These are phyloP conservation scores for Heimioporus sp. DNA, from an alignment of 768 basidiomycete species.

Conservation along the genomic window DNA sequence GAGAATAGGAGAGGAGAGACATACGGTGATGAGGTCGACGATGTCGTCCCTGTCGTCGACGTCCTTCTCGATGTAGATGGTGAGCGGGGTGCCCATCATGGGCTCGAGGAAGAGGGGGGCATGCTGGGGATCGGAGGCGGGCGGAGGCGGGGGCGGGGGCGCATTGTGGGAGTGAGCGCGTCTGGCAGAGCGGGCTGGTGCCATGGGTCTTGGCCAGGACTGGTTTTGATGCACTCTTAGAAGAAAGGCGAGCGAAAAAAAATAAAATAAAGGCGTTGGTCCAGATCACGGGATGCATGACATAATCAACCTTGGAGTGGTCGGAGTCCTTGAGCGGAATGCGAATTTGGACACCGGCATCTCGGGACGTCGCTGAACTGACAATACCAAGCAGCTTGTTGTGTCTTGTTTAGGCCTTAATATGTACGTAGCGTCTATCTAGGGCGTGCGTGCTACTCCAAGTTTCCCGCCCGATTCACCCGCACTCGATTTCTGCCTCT, in stretches of 20 bases:
- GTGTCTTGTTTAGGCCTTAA: conserved; percentile 20
- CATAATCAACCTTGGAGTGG: conserved; percentile 12
- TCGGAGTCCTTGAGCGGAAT: conserved; percentile 30
- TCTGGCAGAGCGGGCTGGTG: conserved; percentile 67
- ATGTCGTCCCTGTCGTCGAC: conserved; percentile 67
- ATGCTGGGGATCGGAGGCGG: conserved; percentile 35
- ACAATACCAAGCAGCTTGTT: conserved; percentile 13
- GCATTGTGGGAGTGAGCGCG: conserved; percentile 40
- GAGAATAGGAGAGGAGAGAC: conserved; percentile 27
- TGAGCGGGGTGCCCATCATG: conserved; percentile 73
- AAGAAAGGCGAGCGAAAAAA: conserved; percentile 18
- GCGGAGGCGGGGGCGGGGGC: conserved; percentile 22
- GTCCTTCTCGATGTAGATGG: conserved; percentile 79
- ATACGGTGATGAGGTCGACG: conserved; percentile 62
- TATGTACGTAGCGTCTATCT: too few relatives aligned
- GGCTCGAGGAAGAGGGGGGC: conserved; percentile 72
- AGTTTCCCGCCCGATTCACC: too few relatives aligned
- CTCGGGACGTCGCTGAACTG: not conserved
- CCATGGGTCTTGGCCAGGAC: conserved; percentile 66
- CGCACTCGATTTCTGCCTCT: too few relatives aligned
- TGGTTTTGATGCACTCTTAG: conserved; percentile 17
- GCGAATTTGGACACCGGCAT: conserved; percentile 11
- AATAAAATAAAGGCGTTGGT: too few relatives aligned
- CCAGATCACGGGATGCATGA: too few relatives aligned
- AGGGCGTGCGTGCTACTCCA: too few relatives aligned